Evolutionary conservation across 2,329 filamentous ascomycete species (phyloP).

Genomic region (Metarhizium humberi): DNA sequence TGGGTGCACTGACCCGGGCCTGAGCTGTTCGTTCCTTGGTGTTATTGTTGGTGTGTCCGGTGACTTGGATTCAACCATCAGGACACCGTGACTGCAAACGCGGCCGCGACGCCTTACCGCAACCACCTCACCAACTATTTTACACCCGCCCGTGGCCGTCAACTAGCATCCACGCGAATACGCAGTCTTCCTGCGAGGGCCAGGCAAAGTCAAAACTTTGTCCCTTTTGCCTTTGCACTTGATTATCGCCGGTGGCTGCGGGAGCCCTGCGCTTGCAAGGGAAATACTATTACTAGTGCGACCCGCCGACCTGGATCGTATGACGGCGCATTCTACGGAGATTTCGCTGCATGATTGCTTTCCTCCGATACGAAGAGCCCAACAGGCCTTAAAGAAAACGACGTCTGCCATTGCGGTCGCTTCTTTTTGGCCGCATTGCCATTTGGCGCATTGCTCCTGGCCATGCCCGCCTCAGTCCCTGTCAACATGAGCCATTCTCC

Average conservation of each 20-base stretch:
- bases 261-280: neutral
- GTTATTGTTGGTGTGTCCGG: too few species aligned
- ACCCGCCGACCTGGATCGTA: neutral
- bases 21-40: neutral
- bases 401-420: neutral
- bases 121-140: neutral
- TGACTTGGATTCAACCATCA: neutral
- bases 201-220: neutral
- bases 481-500: slow-evolving; percentile 12
- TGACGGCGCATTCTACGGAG: neutral
- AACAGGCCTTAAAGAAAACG: neutral
- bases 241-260: neutral
- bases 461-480: neutral
- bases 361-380: neutral
- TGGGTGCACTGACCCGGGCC: neutral
- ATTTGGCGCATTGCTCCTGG: neutral
- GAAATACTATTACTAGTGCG: neutral
- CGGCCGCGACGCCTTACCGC: neutral
- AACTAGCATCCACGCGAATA: neutral
- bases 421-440: neutral
- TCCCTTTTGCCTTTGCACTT: neutral
- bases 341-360: neutral
- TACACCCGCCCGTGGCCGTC: neutral
- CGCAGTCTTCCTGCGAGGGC: neutral
- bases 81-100: neutral